A percentile compares a stretch with the other conserved stretches of the same genome.
These are phyloP conservation scores for Emiliania huxleyi DNA, from an alignment of 78 protist genomes.

Conservation along the genomic window DNA sequence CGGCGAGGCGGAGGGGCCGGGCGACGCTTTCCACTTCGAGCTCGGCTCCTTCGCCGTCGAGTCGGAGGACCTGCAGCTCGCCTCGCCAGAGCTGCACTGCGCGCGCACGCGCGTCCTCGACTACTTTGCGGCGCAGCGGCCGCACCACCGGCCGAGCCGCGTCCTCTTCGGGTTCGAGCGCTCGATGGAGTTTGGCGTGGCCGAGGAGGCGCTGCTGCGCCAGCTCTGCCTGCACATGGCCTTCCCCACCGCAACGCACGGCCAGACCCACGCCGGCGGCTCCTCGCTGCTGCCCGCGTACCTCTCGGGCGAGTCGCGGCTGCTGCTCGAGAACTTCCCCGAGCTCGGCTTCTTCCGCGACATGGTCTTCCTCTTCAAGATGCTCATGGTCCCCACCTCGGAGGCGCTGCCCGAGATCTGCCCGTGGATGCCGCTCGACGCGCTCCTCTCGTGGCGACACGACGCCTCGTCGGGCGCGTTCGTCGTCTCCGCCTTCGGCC, in stretches of 20 bases:
- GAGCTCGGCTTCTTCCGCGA: constrained; percentile 45
- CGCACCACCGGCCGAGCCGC: neutral
- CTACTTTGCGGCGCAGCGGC: constrained; percentile 21
- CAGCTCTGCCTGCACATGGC: constrained; percentile 12
- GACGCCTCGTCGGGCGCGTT: neutral
- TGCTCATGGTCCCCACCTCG: constrained; percentile 15
- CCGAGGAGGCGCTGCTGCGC: neutral
- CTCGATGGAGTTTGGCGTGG: neutral
- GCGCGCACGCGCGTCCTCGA: neutral
- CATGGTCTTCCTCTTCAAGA: constrained; percentile 46
- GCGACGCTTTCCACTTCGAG: neutral
- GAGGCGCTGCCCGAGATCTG: constrained; percentile 11
- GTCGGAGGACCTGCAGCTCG: neutral
- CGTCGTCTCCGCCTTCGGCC: constrained; percentile 8
- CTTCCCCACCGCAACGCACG: neutral
- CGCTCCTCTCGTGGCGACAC: neutral
- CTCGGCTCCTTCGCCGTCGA: neutral
- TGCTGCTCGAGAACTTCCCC: constrained; percentile 46
- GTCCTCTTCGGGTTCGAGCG: neutral
- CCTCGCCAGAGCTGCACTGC: neutral
- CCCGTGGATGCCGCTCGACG: neutral
- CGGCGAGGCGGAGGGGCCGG: neutral
- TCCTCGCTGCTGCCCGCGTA: neutral
- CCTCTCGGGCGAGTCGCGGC: neutral
- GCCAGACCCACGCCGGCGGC: neutral